Conservation (phyloP, 495 filamentous ascomycete species). For the Penicillium cataractarum region DNA sequence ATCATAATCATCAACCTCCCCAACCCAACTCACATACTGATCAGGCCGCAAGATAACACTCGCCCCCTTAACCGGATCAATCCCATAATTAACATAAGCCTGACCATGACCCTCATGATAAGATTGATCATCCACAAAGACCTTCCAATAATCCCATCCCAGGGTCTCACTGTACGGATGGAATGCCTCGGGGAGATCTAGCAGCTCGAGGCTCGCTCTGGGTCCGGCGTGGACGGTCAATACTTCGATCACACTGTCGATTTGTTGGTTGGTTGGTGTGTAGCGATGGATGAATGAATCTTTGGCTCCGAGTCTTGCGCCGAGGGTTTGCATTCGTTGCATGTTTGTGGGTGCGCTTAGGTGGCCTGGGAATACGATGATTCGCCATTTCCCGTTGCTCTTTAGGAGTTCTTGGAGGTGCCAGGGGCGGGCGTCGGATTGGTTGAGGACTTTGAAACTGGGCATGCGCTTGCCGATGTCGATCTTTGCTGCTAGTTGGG, state of each 20-base stretch:
- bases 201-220: slow-evolving; percentile 50
- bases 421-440: slow-evolving; percentile 59
- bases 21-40: slow-evolving; percentile 64
- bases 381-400: slow-evolving; percentile 58
- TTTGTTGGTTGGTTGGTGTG: slow-evolving; percentile 36
- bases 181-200: slow-evolving; percentile 60
- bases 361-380: slow-evolving; percentile 67
- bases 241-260: slow-evolving; percentile 56
- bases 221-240: slow-evolving; percentile 58
- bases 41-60: slow-evolving; percentile 64
- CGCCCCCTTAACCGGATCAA: slow-evolving; percentile 59
- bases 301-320: slow-evolving; percentile 35
- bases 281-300: slow-evolving; percentile 51
- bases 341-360: slow-evolving; percentile 42
- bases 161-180: slow-evolving; percentile 52
- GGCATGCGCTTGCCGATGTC: slow-evolving; percentile 55
- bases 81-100: slow-evolving; percentile 62
- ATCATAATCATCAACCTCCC: slow-evolving; percentile 52
- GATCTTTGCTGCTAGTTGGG: slow-evolving; percentile 43
- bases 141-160: slow-evolving; percentile 67
- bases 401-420: slow-evolving; percentile 51
- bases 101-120: slow-evolving; percentile 64
- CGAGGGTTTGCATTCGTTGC: slow-evolving; percentile 48
- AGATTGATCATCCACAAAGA: slow-evolving; percentile 64
- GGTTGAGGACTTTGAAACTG: slow-evolving; percentile 58